Evolutionary conservation across 495 filamentous ascomycete genomes (phyloP).

Genomic region (Pyrenopolyporus hunteri): DNA sequence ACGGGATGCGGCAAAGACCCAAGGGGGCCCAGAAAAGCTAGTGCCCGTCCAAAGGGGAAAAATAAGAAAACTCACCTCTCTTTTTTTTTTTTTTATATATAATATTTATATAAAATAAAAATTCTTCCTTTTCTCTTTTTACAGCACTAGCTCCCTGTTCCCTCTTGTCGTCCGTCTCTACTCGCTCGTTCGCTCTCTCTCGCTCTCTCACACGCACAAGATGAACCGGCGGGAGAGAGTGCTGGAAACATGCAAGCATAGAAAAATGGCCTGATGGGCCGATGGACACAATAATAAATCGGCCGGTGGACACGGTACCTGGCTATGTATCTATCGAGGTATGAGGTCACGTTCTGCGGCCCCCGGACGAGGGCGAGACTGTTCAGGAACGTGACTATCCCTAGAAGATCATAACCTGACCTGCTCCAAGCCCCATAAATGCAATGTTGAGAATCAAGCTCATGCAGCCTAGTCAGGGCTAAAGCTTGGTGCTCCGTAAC

Average conservation of each 20-base stretch:
- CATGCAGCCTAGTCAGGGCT: slow-evolving; percentile 30
- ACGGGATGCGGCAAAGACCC: slow-evolving; percentile 25
- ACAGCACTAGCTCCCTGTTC: slow-evolving; percentile 32
- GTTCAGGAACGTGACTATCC: slow-evolving; percentile 37
- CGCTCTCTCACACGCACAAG: background rate
- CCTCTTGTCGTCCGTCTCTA: too few relatives aligned
- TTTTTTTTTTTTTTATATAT: too few relatives aligned
- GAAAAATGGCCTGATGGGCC: slow-evolving; percentile 36
- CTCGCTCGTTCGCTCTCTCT: background rate
- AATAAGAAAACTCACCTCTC: slow-evolving; percentile 24
- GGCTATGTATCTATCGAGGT: slow-evolving; percentile 38
- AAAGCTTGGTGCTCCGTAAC: slow-evolving; percentile 33
- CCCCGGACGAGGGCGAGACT: slow-evolving; percentile 29
- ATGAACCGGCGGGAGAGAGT: slow-evolving; percentile 25
- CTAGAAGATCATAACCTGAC: slow-evolving; percentile 28
- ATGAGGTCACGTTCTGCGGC: slow-evolving; percentile 34
- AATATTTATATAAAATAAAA: too few relatives aligned
- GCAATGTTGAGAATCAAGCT: slow-evolving; percentile 34
- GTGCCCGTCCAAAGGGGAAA: slow-evolving; percentile 23
- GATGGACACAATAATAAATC: slow-evolving; percentile 38
- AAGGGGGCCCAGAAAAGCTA: slow-evolving; percentile 33
- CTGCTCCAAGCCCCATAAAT: slow-evolving; percentile 26
- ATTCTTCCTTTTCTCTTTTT: too few relatives aligned
- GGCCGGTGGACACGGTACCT: slow-evolving; percentile 27
- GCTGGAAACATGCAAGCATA: slow-evolving; percentile 32